These are phyloP conservation scores for Kuraishia ogatae DNA, from an alignment of 805 yeast genomes.

Conservation along the genomic window DNA sequence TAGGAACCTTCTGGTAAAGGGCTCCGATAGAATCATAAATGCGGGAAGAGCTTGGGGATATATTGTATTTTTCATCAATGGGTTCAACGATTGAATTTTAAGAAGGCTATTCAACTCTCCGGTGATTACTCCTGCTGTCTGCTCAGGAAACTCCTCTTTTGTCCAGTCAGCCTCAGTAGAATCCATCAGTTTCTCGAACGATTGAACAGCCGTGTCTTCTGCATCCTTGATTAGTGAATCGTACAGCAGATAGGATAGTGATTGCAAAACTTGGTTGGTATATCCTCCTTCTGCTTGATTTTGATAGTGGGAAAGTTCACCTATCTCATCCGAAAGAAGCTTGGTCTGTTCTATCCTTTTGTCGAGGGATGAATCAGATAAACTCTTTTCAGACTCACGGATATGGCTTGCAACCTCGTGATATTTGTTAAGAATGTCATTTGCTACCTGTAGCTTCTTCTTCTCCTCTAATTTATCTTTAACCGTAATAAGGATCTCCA, in stretches of 20 bases:
- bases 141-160: neutral
- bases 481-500: conserved; percentile 11
- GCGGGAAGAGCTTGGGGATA: conserved; percentile 41
- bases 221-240: neutral
- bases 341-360: neutral
- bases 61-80: conserved; percentile 22
- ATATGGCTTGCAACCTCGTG: neutral
- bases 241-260: neutral
- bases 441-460: conserved; percentile 3
- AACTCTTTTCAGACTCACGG: conserved; percentile 1
- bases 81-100: conserved; percentile 22
- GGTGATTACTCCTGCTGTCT: conserved; percentile 5
- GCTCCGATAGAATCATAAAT: conserved; percentile 33
- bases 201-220: neutral
- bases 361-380: conserved; percentile 6
- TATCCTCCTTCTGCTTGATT: neutral
- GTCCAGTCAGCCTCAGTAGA: neutral
- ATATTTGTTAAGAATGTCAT: conserved; percentile 2
- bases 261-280: neutral
- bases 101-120: conserved; percentile 12
- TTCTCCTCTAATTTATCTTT: conserved; percentile 6
- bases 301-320: neutral
- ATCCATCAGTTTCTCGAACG: neutral
- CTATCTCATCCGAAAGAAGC: neutral
- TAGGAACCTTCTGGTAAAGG: conserved; percentile 40